phyloP scores from a whole-genome alignment of 345 rosid genomes.

The Populus davidiana region DNA sequence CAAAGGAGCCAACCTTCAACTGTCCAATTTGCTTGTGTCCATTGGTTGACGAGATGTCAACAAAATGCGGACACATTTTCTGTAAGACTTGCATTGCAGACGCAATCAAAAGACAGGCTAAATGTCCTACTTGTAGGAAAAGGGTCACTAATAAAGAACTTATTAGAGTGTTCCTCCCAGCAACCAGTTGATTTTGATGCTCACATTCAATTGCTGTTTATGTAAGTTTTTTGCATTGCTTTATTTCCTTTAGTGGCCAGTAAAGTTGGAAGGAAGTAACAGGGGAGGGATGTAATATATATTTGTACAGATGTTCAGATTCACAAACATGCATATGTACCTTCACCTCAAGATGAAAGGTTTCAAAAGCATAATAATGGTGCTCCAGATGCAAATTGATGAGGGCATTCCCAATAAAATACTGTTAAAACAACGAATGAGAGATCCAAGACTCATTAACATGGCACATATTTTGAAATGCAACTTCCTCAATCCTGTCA shows the following conservation, averaged over 20 bases:
- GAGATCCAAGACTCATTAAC: not conserved
- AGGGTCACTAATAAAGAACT: constrained; percentile 54
- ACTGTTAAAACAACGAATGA: too few species aligned
- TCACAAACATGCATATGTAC: not conserved
- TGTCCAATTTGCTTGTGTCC: constrained; percentile 93
- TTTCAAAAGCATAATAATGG: not conserved
- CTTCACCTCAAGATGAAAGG: not conserved
- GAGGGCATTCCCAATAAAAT: not conserved
- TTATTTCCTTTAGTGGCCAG: not conserved
- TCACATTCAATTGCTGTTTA: not conserved
- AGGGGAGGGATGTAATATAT: not conserved
- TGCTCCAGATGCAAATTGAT: not conserved
- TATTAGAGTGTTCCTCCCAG: constrained; percentile 86
- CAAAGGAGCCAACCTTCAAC: constrained; percentile 65
- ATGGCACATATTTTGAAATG: not conserved
- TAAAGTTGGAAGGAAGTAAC: not conserved
- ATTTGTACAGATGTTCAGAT: too few species aligned
- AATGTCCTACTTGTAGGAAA: constrained; percentile 94
- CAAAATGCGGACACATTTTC: constrained; percentile 97
- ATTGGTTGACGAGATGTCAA: constrained; percentile 66
- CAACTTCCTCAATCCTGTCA: not conserved
- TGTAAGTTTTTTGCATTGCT: constrained; percentile 15
- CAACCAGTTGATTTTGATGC: constrained; percentile 30
- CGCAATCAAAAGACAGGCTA: constrained; percentile 53
- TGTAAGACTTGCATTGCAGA: constrained; percentile 66